phyloP scores from a whole-genome alignment of 768 basidiomycete genomes.

The Suillus alpinus region DNA sequence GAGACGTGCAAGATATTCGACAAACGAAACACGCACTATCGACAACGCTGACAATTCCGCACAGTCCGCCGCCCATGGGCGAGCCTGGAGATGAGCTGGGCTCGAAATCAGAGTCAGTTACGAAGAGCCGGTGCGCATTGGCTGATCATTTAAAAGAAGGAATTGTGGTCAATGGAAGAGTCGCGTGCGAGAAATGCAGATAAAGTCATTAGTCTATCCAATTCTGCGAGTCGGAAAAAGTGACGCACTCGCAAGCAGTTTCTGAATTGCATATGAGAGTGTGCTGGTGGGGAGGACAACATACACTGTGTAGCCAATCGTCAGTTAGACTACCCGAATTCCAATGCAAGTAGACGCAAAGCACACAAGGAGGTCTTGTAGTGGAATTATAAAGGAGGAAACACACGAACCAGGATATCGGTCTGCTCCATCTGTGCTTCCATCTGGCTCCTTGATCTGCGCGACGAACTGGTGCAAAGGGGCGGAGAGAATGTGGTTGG shows the following conservation, averaged over 20 bases:
- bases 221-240: background rate
- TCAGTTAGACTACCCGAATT: background rate
- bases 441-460: constrained; percentile 72
- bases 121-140: constrained; percentile 76
- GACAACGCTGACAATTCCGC: constrained; percentile 78
- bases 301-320: constrained; percentile 49
- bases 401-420: constrained; percentile 63
- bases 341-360: background rate
- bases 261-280: constrained; percentile 71
- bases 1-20: background rate
- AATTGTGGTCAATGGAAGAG: constrained; percentile 4
- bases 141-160: constrained; percentile 39
- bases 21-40: constrained; percentile 53
- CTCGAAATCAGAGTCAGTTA: constrained; percentile 56
- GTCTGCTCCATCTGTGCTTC: constrained; percentile 77
- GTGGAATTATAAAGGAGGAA: background rate
- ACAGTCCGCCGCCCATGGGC: constrained; percentile 44
- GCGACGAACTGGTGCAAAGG: constrained; percentile 70
- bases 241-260: constrained; percentile 74
- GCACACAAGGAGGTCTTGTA: background rate
- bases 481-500: constrained; percentile 69
- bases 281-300: constrained; percentile 65
- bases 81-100: constrained; percentile 48
- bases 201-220: background rate
- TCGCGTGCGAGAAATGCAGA: background rate